Evolutionary conservation across 208 protist genomes (phyloP).

Genomic region (Willaertia magna): DNA sequence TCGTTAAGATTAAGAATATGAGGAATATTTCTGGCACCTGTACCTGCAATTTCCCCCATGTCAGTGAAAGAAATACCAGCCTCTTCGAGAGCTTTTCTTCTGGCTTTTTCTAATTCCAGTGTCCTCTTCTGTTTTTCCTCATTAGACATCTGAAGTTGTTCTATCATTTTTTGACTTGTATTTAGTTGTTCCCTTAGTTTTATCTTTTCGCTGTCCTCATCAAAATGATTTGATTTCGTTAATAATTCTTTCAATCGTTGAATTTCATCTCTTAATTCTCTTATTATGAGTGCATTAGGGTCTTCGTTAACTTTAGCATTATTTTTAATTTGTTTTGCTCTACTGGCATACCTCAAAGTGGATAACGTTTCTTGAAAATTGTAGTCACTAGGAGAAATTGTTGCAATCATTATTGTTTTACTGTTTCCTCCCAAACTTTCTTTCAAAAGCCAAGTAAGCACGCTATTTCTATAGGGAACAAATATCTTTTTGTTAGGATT

Average conservation of each 20-base stretch:
- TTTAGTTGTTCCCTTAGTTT: not conserved
- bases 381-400: conserved; percentile 20
- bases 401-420: conserved; percentile 34
- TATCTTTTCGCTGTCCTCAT: not conserved
- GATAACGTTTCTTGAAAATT: conserved; percentile 34
- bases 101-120: not conserved
- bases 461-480: conserved; percentile 64
- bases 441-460: conserved; percentile 40
- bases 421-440: conserved; percentile 51
- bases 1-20: conserved; percentile 23
- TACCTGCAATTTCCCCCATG: not conserved
- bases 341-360: conserved; percentile 26
- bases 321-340: conserved; percentile 48
- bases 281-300: conserved; percentile 36
- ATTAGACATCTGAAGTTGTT: not conserved
- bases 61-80: not conserved
- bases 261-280: conserved; percentile 44
- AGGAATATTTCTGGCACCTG: not conserved
- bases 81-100: not conserved
- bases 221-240: not conserved
- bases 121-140: conserved; percentile 3
- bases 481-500: conserved; percentile 36
- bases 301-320: conserved; percentile 52
- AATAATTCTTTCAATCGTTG: conserved; percentile 18
- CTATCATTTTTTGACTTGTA: not conserved